Conservation (phyloP, 164 flowering plant species). For the Vitis amurensis region DNA sequence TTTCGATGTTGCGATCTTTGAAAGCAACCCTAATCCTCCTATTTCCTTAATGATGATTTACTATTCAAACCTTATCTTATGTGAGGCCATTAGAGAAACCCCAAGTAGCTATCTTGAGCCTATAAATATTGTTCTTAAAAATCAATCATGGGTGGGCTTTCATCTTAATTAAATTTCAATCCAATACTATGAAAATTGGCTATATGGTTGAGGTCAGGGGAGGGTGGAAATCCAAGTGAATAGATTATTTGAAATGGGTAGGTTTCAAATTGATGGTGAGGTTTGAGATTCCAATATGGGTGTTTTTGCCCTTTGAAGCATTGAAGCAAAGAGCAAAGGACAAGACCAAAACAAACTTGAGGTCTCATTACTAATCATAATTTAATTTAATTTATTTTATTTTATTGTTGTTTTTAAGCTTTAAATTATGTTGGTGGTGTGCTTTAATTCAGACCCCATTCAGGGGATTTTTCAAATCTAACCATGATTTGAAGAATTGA, state of each 20-base stretch:
- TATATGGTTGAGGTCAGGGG: neutral
- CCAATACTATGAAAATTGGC: neutral
- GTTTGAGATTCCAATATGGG: neutral
- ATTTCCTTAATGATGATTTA: neutral
- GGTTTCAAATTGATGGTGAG: neutral
- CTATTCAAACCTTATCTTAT: conserved; percentile 3
- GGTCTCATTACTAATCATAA: neutral
- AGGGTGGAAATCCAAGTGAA: neutral
- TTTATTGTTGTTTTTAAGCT: neutral
- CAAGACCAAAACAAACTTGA: neutral
- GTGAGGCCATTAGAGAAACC: neutral
- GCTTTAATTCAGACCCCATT: too few relatives aligned
- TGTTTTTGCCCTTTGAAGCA: neutral
- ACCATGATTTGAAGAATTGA: neutral
- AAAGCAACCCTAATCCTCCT: neutral
- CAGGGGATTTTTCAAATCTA: neutral
- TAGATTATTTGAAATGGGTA: neutral
- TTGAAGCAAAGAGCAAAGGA: neutral
- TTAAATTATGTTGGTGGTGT: too few relatives aligned
- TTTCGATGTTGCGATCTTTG: neutral
- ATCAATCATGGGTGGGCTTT: neutral
- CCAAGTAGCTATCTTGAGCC: neutral
- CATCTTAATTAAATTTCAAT: neutral
- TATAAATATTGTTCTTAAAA: neutral
- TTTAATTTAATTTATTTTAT: too few relatives aligned